Evolutionary conservation across 345 rosid genomes (phyloP).

Genomic region (Xanthoceras sorbifolium): DNA sequence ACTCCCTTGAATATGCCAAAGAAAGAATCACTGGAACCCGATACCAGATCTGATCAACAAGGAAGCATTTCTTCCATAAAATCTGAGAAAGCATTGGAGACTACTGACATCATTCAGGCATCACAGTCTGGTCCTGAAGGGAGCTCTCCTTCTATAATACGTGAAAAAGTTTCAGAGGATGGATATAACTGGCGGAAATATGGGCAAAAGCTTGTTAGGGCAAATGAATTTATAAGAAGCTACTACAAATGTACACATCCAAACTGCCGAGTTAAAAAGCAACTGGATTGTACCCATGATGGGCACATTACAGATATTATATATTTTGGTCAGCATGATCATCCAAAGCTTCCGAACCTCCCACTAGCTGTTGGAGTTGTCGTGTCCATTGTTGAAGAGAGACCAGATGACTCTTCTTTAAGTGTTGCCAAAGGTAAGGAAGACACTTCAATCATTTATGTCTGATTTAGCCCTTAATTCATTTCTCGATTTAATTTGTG

Average conservation of each 20-base stretch:
- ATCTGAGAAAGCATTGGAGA: constrained; percentile 33
- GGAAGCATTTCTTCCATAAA: constrained; percentile 36
- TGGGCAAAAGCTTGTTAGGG: constrained; percentile 91
- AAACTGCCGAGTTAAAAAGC: constrained; percentile 85
- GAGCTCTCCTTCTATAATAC: constrained; percentile 46
- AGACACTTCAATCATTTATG: constrained; percentile 6
- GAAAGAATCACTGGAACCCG: constrained; percentile 31
- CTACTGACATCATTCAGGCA: constrained; percentile 34
- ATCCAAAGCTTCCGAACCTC: constrained; percentile 58
- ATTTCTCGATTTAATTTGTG: constrained; percentile 18
- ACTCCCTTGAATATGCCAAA: constrained; percentile 27
- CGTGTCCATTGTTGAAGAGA: constrained; percentile 54
- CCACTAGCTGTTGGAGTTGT: constrained; percentile 46
- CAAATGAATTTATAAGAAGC: constrained; percentile 89
- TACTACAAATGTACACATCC: constrained; percentile 87
- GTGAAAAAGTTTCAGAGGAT: constrained; percentile 79
- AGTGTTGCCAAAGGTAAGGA: constrained; percentile 51
- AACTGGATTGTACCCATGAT: constrained; percentile 67
- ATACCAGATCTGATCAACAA: constrained; percentile 33
- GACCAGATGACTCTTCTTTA: constrained; percentile 37
- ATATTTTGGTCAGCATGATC: constrained; percentile 80
- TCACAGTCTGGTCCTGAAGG: constrained; percentile 55
- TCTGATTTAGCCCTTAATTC: constrained; percentile 13
- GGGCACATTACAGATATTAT: constrained; percentile 66
- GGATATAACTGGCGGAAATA: constrained; percentile 95